Evolutionary conservation across 23 red algal species (phyloP), one percentile per base, ranked within the genome.

Genomic region (Gracilaria domingensis): DNA sequence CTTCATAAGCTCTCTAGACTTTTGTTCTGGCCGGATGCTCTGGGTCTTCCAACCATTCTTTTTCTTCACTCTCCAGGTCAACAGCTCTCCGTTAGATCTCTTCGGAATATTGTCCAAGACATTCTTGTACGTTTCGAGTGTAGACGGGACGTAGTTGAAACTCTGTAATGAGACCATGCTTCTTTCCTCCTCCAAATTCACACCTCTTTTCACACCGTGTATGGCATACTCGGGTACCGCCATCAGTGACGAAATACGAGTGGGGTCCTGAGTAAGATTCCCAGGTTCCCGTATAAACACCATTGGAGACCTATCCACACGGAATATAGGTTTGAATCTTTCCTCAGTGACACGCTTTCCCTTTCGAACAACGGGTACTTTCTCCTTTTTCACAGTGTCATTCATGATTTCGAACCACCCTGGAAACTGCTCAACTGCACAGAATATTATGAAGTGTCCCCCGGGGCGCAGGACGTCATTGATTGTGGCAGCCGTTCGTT

Each of bases 1-100:
- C 77, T 60, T 54, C 77, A 81, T 20, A 17, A 81, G 77, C 13
- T 38, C 77, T 35, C 36, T 54, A 3, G 77, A 32, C 25, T 81
- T 81, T 24, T 81, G 77, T 49, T 81, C 77, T 12, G 38, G 38
- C 37, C 77, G 66, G 14, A 73, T 29, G 34, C 24, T 34, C 39
- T 53, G 38, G 17, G 75, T 50, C 37, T 39, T 53, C 50, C 14
- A 40, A 51, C 75, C 79, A 2, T 50, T 50, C 50, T 58, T 35
- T 16, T 12, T 57, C 44, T 28, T 25, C 54, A 38, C 21, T 38
- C 53, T 53, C 20, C 47, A 55, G 39, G 75, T 58, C 23, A 58
- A 58, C 14, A 58, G 54, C 14, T 58, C 54, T 58, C 23, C 54
- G 7, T n/a, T 58, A 23, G 18, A 23, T 16, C 18, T 18, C 54